These are phyloP conservation scores for Penicillium crystallinum DNA, from an alignment of 495 filamentous ascomycete genomes.

Conservation along the genomic window DNA sequence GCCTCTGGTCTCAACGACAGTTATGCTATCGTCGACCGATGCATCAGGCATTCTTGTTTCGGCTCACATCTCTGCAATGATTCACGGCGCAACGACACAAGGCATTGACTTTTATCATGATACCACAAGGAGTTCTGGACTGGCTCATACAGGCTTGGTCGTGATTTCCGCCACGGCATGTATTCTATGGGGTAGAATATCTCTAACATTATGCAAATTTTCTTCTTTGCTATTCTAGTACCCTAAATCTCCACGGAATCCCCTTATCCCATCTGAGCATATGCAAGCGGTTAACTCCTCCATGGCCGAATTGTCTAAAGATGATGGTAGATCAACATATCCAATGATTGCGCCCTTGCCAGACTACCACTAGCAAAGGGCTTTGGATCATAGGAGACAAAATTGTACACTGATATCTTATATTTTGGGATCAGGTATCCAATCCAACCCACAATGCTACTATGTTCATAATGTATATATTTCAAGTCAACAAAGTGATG, in stretches of 20 bases:
- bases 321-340: slow-evolving; percentile 59
- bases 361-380: not conserved
- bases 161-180: not conserved
- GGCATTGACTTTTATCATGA: not conserved
- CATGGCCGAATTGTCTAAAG: slow-evolving; percentile 71
- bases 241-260: not conserved
- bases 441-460: too few relatives aligned
- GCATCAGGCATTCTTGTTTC: not conserved
- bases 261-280: slow-evolving; percentile 54
- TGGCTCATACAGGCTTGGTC: not conserved
- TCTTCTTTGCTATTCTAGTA: not conserved
- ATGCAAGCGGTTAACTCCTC: slow-evolving; percentile 32
- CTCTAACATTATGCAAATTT: not conserved
- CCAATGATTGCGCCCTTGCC: slow-evolving; percentile 2
- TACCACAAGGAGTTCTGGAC: slow-evolving; percentile 12
- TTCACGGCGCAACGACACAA: slow-evolving; percentile 16
- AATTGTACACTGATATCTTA: not conserved
- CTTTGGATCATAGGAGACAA: slow-evolving; percentile 4
- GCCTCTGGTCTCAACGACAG: not conserved
- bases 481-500: too few relatives aligned
- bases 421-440: too few relatives aligned
- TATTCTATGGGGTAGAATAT: slow-evolving; percentile 2
- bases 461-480: too few relatives aligned
- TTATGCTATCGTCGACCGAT: not conserved
- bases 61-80: slow-evolving; percentile 1